Evolutionary conservation across 2,329 filamentous ascomycete genomes (phyloP).

Genomic region (Colletotrichum destructivum): DNA sequence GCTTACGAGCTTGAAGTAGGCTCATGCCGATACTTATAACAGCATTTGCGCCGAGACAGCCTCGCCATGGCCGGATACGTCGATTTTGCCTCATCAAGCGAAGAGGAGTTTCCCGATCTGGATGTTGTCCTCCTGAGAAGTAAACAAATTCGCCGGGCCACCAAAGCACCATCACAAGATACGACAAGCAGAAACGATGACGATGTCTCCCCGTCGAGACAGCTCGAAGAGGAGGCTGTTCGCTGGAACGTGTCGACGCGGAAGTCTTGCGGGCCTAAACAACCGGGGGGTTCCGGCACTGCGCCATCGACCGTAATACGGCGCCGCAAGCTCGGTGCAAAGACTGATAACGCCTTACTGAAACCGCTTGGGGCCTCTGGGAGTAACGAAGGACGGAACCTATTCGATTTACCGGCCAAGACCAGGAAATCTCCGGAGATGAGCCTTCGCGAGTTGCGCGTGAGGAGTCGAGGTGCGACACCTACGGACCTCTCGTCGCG

Average conservation of each 20-base stretch:
- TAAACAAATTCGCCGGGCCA: slow-evolving; percentile 13
- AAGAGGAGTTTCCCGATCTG: slow-evolving; percentile 61
- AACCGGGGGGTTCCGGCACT: background rate
- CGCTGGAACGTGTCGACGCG: background rate
- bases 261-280: background rate
- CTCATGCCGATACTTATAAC: background rate
- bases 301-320: slow-evolving; percentile 8
- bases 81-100: slow-evolving; percentile 51
- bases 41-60: background rate
- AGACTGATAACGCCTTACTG: slow-evolving; percentile 24
- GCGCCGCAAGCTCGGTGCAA: slow-evolving; percentile 37
- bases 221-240: slow-evolving; percentile 1
- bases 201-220: background rate
- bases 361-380: background rate
- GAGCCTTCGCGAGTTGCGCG: slow-evolving; percentile 11
- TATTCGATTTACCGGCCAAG: background rate
- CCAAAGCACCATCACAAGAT: slow-evolving; percentile 34
- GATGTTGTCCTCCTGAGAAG: slow-evolving; percentile 48
- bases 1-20: background rate
- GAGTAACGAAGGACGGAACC: slow-evolving; percentile 14
- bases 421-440: background rate
- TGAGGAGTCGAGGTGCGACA: background rate
- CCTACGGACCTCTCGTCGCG: background rate
- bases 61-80: slow-evolving; percentile 40
- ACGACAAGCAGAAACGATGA: background rate